Conservation (phyloP, 495 filamentous ascomycete species). For the Xylaria longipes region DNA sequence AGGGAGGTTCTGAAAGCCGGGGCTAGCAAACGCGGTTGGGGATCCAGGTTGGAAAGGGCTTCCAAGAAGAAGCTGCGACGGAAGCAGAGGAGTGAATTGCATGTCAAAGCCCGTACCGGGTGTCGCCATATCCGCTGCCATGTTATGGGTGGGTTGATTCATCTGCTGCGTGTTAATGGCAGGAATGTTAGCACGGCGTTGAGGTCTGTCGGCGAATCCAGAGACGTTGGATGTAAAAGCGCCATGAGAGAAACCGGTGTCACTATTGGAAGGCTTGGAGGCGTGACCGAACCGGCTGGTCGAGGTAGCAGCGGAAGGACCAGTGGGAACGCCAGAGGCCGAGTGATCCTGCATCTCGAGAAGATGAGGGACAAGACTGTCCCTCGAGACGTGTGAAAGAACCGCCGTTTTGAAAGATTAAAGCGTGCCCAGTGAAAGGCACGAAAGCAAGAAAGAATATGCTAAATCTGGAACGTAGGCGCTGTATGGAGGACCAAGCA, state of each 20-base stretch:
- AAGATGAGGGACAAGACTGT: conserved; percentile 78
- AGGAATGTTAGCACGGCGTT: conserved; percentile 83
- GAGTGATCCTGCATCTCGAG: conserved; percentile 89
- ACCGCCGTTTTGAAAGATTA: conserved; percentile 74
- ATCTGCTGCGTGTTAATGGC: conserved; percentile 83
- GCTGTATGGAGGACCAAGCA: conserved; percentile 36
- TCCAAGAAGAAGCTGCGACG: conserved; percentile 91
- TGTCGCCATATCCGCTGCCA: conserved; percentile 75
- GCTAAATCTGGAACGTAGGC: conserved; percentile 35
- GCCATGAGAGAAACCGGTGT: conserved; percentile 89
- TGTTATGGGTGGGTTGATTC: conserved; percentile 46
- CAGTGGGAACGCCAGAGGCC: conserved; percentile 57
- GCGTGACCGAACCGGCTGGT: conserved; percentile 66
- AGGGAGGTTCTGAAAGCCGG: conserved; percentile 86
- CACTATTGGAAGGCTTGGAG: conserved; percentile 77
- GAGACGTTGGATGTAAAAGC: conserved; percentile 83
- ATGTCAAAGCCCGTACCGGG: conserved; percentile 93
- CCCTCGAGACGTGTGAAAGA: conserved; percentile 69
- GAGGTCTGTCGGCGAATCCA: conserved; percentile 82
- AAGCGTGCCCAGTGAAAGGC: conserved; percentile 57
- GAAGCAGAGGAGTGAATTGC: conserved; percentile 96
- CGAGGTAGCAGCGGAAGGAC: conserved; percentile 58
- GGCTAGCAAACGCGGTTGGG: conserved; percentile 84
- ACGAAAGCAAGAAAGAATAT: conserved; percentile 47
- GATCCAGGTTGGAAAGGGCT: conserved; percentile 97